phyloP scores from a whole-genome alignment of 306 rosid species.

The Heteromeles arbutifolia region DNA sequence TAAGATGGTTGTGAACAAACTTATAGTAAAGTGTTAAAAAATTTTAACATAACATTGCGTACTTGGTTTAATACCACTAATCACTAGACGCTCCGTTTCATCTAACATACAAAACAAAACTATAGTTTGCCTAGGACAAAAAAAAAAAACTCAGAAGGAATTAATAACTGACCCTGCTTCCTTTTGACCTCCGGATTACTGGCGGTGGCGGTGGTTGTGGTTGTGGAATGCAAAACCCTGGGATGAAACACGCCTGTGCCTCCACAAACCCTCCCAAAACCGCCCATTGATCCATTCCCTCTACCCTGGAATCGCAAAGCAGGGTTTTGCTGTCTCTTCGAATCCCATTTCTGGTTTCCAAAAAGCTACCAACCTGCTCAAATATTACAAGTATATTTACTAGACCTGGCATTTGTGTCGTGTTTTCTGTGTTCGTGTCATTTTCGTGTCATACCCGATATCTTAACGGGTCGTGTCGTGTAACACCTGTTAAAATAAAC shows the following conservation, averaged over 20 bases:
- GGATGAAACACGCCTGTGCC: conserved; percentile 33
- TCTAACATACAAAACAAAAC: not conserved
- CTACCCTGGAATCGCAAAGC: not conserved
- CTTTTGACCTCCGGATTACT: not conserved
- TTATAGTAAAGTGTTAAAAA: too few species aligned
- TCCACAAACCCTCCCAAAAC: conserved; percentile 16
- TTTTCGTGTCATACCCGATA: too few species aligned
- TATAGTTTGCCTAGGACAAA: too few species aligned
- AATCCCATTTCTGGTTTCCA: conserved; percentile 5
- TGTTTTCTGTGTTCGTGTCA: too few species aligned
- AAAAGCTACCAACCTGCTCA: conserved; percentile 6
- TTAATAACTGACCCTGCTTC: conserved; percentile 12
- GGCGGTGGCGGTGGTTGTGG: not conserved
- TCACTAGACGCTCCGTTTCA: too few species aligned
- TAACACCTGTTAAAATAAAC: too few species aligned
- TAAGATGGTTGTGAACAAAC: too few species aligned
- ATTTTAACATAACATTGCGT: too few species aligned
- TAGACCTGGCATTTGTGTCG: too few species aligned
- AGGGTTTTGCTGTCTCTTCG: conserved; percentile 6
- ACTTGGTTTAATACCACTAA: too few species aligned
- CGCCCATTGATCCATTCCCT: not conserved
- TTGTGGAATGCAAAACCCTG: conserved; percentile 11
- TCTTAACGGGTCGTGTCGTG: too few species aligned
- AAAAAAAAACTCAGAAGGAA: not conserved
- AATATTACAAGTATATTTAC: not conserved